Evolutionary conservation across 805 yeast genomes (phyloP).

Genomic region (Ogataea paraovalis): DNA sequence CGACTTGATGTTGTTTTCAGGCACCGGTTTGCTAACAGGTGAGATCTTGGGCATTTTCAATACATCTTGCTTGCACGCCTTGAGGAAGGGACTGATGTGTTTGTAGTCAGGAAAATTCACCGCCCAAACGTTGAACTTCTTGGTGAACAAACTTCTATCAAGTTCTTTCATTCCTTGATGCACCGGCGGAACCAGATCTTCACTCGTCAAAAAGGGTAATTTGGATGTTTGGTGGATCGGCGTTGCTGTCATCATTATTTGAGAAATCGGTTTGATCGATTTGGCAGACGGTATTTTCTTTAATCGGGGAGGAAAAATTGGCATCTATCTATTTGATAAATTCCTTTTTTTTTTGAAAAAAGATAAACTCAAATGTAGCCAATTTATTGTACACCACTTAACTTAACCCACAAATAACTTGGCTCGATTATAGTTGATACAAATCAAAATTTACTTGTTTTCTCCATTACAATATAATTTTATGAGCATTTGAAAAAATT

Average conservation of each 20-base stretch:
- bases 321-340: background rate
- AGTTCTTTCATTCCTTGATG: constrained; percentile 60
- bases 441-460: too few relatives aligned
- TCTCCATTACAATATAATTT: too few relatives aligned
- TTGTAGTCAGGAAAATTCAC: constrained; percentile 69
- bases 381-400: too few relatives aligned
- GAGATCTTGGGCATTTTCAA: constrained; percentile 55
- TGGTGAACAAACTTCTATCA: constrained; percentile 62
- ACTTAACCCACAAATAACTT: too few relatives aligned
- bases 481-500: too few relatives aligned
- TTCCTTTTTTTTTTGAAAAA: too few relatives aligned
- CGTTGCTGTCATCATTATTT: background rate
- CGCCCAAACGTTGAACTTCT: constrained; percentile 56
- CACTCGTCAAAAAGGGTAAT: constrained; percentile 3
- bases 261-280: background rate
- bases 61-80: constrained; percentile 53
- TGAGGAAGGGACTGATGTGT: constrained; percentile 57
- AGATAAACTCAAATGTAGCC: too few relatives aligned
- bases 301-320: background rate
- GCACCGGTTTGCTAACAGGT: background rate
- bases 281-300: background rate
- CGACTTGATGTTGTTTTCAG: constrained; percentile 41
- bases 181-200: constrained; percentile 52
- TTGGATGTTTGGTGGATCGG: background rate
- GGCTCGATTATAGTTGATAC: too few relatives aligned